These are phyloP conservation scores for Podaxis pistillaris DNA, from an alignment of 768 basidiomycete species.

Conservation along the genomic window DNA sequence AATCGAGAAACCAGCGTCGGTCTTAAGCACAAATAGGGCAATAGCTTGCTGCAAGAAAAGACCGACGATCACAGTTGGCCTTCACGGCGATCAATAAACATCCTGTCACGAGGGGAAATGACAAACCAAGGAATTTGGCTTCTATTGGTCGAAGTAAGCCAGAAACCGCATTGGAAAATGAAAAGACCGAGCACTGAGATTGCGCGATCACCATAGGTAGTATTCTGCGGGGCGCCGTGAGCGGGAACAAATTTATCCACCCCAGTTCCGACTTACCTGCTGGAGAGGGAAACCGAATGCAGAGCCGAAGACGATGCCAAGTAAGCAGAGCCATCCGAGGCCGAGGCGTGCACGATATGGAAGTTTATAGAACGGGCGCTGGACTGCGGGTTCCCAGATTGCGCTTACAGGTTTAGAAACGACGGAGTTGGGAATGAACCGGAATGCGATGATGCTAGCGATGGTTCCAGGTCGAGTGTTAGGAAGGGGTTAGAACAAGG, in stretches of 20 bases:
- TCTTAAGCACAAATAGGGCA: conserved; percentile 88
- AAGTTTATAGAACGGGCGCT: conserved; percentile 63
- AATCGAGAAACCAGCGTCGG: conserved; percentile 75
- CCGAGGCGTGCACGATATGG: conserved; percentile 52
- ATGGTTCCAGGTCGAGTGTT: background rate
- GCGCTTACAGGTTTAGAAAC: conserved; percentile 70
- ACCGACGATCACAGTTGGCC: conserved; percentile 88
- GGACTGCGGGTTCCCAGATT: conserved; percentile 65
- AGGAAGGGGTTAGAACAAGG: background rate
- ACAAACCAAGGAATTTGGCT: conserved; percentile 69
- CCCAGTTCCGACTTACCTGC: conserved; percentile 40
- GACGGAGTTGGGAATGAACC: conserved; percentile 74
- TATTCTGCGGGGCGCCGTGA: conserved; percentile 27
- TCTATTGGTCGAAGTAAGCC: conserved; percentile 60
- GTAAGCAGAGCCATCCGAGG: conserved; percentile 74
- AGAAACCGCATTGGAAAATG: conserved; percentile 79
- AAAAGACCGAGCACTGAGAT: conserved; percentile 80
- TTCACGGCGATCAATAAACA: conserved; percentile 23
- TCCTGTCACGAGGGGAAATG: background rate
- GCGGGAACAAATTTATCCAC: conserved; percentile 3
- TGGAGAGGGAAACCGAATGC: conserved; percentile 78
- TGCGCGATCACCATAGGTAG: conserved; percentile 74
- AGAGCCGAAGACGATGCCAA: conserved; percentile 80
- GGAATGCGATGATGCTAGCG: conserved; percentile 72
- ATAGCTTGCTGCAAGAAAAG: conserved; percentile 82